A percentile compares a stretch with the other conserved stretches of the same genome.
Evolutionary conservation across 805 yeast genomes (phyloP).

Genomic region (Zygotorulaspora florentina): DNA sequence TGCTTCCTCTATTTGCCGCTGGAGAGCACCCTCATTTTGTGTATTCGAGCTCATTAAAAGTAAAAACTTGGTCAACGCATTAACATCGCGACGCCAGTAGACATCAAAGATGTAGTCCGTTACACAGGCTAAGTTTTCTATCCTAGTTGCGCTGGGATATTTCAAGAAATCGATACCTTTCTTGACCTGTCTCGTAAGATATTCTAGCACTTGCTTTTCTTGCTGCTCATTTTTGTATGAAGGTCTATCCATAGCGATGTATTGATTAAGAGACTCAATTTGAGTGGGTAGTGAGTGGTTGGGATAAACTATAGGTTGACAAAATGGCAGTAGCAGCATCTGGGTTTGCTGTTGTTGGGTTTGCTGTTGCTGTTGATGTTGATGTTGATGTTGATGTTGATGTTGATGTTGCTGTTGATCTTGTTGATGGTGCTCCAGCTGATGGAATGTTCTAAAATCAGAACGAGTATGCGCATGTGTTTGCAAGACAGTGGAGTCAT

Average conservation of each 20-base stretch:
- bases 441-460: not conserved
- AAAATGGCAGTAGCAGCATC: constrained; percentile 6
- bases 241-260: not conserved
- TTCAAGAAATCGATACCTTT: constrained; percentile 34
- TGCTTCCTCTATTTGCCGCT: constrained; percentile 28
- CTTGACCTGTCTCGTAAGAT: constrained; percentile 30
- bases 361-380: not conserved
- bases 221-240: constrained; percentile 4
- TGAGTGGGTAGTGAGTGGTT: not conserved
- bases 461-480: not conserved
- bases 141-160: constrained; percentile 34
- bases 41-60: constrained; percentile 19
- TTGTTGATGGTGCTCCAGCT: not conserved
- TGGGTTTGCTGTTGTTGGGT: constrained; percentile 2
- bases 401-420: not conserved
- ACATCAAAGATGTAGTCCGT: constrained; percentile 37
- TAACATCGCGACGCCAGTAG: constrained; percentile 34
- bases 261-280: not conserved
- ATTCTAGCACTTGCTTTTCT: constrained; percentile 14
- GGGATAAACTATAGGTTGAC: constrained; percentile 5
- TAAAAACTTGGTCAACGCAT: constrained; percentile 21
- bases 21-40: constrained; percentile 24
- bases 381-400: not conserved
- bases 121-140: constrained; percentile 32
- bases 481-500: not conserved